These are phyloP conservation scores for Rhizoclosmatium sp. DNA, from an alignment of 192 early-diverging fungal species.

Conservation along the genomic window DNA sequence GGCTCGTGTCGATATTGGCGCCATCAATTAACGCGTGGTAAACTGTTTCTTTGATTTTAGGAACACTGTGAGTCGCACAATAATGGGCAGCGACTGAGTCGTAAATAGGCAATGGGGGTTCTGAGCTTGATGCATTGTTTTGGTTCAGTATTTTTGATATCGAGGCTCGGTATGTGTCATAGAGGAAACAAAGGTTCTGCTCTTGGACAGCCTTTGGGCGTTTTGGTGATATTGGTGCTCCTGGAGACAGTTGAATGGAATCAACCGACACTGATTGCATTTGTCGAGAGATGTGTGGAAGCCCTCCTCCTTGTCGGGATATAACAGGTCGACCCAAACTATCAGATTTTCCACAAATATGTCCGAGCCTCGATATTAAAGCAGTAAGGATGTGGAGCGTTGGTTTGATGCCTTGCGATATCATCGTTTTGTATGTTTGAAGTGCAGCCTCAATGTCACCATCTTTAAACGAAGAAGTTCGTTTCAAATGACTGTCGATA, in stretches of 20 bases:
- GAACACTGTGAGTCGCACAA: not conserved
- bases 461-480: slow-evolving; percentile 10
- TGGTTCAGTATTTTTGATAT: not conserved
- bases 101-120: slow-evolving; percentile 13
- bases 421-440: slow-evolving; percentile 24
- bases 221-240: not conserved
- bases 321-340: slow-evolving; percentile 14
- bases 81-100: slow-evolving; percentile 28
- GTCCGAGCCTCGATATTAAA: slow-evolving; percentile 19
- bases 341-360: slow-evolving; percentile 23
- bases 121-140: not conserved
- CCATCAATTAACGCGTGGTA: slow-evolving; percentile 24
- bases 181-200: not conserved
- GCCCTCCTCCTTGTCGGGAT: slow-evolving; percentile 18
- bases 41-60: slow-evolving; percentile 9
- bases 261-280: not conserved
- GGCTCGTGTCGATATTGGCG: not conserved
- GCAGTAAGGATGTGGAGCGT: slow-evolving; percentile 29
- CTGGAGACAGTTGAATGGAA: slow-evolving; percentile 2
- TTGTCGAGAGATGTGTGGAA: not conserved
- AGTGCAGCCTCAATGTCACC: slow-evolving; percentile 16
- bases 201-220: slow-evolving; percentile 12
- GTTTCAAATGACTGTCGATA: slow-evolving; percentile 33
- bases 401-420: not conserved
- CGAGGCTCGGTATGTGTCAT: slow-evolving; percentile 2